Percentiles rank a stretch among this genome's conserved stretches.
These are phyloP conservation scores for Phlyctochytrium arcticum DNA, from an alignment of 192 early-diverging fungal species.

Conservation along the genomic window DNA sequence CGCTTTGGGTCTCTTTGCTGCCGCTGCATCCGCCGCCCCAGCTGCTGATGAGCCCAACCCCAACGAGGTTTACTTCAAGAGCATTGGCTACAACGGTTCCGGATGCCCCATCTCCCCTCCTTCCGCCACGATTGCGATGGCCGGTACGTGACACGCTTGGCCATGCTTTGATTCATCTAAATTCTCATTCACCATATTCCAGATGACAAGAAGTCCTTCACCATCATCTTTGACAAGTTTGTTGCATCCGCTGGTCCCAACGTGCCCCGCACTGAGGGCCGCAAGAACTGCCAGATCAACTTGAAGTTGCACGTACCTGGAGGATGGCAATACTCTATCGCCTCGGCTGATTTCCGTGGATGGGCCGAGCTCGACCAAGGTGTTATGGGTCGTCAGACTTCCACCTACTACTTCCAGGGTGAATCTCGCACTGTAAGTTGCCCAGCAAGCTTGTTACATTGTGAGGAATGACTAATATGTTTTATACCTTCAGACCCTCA, in stretches of 20 bases:
- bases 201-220: constrained; percentile 20
- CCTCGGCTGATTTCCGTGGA: constrained; percentile 29
- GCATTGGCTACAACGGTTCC: constrained; percentile 4
- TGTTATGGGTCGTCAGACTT: constrained; percentile 8
- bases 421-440: constrained; percentile 5
- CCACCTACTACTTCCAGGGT: constrained; percentile 35
- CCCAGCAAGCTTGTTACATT: too few species aligned
- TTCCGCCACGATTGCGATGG: neutral
- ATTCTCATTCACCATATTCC: neutral
- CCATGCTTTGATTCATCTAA: neutral
- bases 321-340: constrained; percentile 28
- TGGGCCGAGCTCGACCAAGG: constrained; percentile 20
- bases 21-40: neutral
- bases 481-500: neutral
- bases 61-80: constrained; percentile 18
- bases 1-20: neutral
- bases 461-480: too few species aligned
- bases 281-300: constrained; percentile 32
- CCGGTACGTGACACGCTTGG: neutral
- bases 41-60: neutral
- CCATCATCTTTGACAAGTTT: constrained; percentile 26
- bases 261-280: constrained; percentile 24
- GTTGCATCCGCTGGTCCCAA: constrained; percentile 22
- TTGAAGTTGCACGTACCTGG: constrained; percentile 22
- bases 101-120: constrained; percentile 10